phyloP scores from a whole-genome alignment of 2,329 filamentous ascomycete genomes.

The Akanthomyces lecanii region DNA sequence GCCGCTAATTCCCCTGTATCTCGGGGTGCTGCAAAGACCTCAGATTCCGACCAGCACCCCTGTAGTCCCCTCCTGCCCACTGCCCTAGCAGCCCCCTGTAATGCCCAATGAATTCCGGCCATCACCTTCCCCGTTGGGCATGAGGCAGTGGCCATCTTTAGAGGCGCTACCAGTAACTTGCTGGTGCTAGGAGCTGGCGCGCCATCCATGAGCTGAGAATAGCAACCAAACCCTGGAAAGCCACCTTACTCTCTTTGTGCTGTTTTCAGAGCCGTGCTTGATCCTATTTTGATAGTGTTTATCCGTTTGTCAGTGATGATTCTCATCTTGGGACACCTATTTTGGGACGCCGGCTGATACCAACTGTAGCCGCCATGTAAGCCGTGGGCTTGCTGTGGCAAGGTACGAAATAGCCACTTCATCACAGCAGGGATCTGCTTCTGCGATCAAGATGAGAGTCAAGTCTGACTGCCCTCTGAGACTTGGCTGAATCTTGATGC shows the following conservation, averaged over 20 bases:
- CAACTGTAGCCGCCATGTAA: background rate
- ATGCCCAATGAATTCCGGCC: background rate
- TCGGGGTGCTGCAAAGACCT: background rate
- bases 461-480: background rate
- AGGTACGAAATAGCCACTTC: no score
- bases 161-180: no score
- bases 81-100: background rate
- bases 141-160: background rate
- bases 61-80: background rate
- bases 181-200: background rate
- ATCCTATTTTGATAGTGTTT: background rate
- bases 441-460: background rate
- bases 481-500: background rate
- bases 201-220: background rate
- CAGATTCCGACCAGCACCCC: background rate
- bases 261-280: background rate
- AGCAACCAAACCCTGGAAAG: background rate
- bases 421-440: background rate
- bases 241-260: background rate
- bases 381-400: background rate
- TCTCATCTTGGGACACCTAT: background rate
- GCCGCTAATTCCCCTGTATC: background rate
- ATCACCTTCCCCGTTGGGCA: conserved; percentile 7
- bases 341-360: background rate
- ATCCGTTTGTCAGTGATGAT: background rate